phyloP scores from a whole-genome alignment of 768 basidiomycete species.

The Heimioporus sp. region DNA sequence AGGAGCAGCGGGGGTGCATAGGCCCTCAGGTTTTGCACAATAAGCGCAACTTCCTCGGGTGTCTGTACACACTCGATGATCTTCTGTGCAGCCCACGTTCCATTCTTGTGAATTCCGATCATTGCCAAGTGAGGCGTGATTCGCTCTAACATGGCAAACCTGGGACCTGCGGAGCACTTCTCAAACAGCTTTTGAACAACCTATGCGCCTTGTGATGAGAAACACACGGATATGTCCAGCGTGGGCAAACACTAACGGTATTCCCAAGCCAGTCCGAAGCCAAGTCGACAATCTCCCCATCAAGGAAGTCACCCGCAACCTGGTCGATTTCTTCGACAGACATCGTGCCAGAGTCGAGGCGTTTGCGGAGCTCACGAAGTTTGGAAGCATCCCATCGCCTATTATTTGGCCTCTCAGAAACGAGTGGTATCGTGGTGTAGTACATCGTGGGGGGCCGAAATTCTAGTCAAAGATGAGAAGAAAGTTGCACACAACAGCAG shows the following conservation, averaged over 20 bases:
- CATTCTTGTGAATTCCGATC: constrained; percentile 99
- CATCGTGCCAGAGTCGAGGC: constrained; percentile 88
- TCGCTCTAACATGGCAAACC: constrained; percentile 91
- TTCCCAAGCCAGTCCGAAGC: constrained; percentile 99
- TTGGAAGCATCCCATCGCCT: constrained; percentile 93
- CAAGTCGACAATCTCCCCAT: constrained; percentile 92
- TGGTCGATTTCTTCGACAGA: constrained; percentile 84
- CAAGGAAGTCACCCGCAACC: constrained; percentile 86
- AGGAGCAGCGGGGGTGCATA: constrained; percentile 92
- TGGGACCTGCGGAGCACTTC: constrained; percentile 71
- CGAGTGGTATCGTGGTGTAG: constrained; percentile 91
- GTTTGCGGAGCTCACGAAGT: constrained; percentile 90
- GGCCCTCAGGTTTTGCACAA: constrained; percentile 84
- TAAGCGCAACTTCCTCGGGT: constrained; percentile 81
- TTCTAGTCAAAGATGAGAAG: constrained; percentile 45
- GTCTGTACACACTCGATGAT: constrained; percentile 93
- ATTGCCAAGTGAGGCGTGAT: constrained; percentile 92
- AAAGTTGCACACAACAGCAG: neutral
- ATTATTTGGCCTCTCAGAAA: constrained; percentile 80
- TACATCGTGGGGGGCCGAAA: constrained; percentile 93
- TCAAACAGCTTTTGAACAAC: constrained; percentile 98
- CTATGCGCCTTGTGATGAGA: constrained; percentile 34
- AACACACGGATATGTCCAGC: neutral
- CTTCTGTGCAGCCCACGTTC: constrained; percentile 99
- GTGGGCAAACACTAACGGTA: constrained; percentile 43